Evolutionary conservation across 2,329 filamentous ascomycete genomes (phyloP).

Genomic region (Cladosporium halotolerans): DNA sequence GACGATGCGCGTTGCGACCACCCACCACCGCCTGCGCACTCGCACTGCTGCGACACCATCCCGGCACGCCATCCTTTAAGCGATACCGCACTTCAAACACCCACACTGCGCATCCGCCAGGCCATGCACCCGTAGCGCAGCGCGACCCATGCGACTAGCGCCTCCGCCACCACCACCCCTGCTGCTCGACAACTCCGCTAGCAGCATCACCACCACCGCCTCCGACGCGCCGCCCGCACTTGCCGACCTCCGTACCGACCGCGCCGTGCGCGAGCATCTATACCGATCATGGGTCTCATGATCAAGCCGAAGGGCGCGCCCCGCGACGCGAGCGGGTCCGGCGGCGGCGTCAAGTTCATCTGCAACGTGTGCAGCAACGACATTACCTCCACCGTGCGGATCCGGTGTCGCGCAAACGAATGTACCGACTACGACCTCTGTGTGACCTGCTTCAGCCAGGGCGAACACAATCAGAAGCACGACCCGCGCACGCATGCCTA

Average conservation of each 20-base stretch:
- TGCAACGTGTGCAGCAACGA: constrained; percentile 96
- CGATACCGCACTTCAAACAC: too few relatives aligned
- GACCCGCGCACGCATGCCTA: constrained; percentile 81
- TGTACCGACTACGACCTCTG: constrained; percentile 97
- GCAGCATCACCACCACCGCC: too few relatives aligned
- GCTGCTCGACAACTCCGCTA: neutral
- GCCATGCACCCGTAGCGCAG: neutral
- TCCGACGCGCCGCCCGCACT: too few relatives aligned
- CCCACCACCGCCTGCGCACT: too few relatives aligned
- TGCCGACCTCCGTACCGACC: too few relatives aligned
- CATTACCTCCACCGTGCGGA: constrained; percentile 94
- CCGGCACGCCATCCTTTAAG: too few relatives aligned
- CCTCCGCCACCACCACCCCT: neutral
- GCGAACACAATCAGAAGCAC: constrained; percentile 73
- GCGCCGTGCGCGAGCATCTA: too few relatives aligned
- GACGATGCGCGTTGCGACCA: neutral
- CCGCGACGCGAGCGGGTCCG: constrained; percentile 18
- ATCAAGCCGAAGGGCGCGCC: constrained; percentile 30
- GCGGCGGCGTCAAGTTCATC: constrained; percentile 68
- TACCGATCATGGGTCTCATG: constrained; percentile 27
- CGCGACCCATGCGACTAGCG: neutral
- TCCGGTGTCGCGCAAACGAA: constrained; percentile 74
- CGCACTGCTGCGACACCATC: too few relatives aligned
- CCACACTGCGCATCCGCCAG: neutral
- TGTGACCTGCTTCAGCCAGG: constrained; percentile 86